phyloP scores from a whole-genome alignment of 345 rosid genomes.

The Bruguiera gymnorhiza region DNA sequence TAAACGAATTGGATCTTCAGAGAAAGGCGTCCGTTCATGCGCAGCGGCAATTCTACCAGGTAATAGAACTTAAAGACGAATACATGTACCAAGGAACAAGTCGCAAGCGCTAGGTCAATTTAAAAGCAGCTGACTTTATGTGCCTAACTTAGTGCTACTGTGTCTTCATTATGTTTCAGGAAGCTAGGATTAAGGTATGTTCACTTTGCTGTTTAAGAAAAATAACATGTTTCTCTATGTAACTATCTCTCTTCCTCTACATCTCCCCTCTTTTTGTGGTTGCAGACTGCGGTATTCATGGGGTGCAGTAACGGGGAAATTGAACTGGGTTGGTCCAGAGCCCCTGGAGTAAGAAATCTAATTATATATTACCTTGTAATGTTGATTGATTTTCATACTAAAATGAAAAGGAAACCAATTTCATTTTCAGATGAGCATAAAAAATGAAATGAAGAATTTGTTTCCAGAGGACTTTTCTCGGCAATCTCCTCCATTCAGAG shows the following conservation, averaged over 20 bases:
- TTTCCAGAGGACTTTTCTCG: conserved; percentile 53
- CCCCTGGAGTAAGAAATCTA: conserved; percentile 33
- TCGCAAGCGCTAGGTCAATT: neutral
- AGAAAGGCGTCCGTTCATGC: conserved; percentile 33
- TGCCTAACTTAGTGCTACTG: neutral
- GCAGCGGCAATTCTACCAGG: conserved; percentile 69
- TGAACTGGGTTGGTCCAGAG: conserved; percentile 65
- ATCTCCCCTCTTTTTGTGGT: neutral
- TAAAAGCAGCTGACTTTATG: neutral
- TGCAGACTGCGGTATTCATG: conserved; percentile 74
- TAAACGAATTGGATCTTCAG: conserved; percentile 39
- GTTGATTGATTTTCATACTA: too few species aligned
- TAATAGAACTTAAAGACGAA: conserved; percentile 15
- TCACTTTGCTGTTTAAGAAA: neutral
- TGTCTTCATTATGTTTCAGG: conserved; percentile 41
- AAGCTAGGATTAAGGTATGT: conserved; percentile 78
- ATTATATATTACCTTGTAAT: neutral
- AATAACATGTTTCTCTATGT: neutral
- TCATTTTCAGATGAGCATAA: conserved; percentile 46
- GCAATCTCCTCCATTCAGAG: conserved; percentile 39
- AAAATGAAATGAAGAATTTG: conserved; percentile 49
- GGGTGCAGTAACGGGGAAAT: conserved; percentile 81
- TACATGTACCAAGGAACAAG: neutral
- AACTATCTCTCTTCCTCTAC: neutral
- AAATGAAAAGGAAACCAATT: neutral